Percentiles rank a stretch among this genome's conserved stretches.
These are phyloP conservation scores for Penicillium sp. DNA, from an alignment of 2,329 filamentous ascomycete species.

Conservation along the genomic window DNA sequence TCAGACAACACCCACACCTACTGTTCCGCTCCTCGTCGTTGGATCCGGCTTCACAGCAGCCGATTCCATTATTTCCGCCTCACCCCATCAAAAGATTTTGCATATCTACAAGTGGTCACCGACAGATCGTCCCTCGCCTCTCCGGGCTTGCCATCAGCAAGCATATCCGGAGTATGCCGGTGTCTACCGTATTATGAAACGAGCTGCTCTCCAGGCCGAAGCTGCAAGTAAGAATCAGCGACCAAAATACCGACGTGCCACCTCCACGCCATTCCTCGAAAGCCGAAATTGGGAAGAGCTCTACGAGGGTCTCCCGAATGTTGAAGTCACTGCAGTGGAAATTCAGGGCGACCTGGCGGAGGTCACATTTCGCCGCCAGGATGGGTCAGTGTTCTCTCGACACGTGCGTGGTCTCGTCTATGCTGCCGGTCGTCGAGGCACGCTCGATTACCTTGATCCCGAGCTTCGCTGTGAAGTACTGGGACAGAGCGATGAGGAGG, in stretches of 20 bases:
- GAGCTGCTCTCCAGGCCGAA: conserved; percentile 38
- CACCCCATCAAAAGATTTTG: conserved; percentile 44
- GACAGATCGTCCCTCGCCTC: conserved; percentile 52
- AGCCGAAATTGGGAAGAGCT: conserved; percentile 49
- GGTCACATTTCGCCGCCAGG: conserved; percentile 44
- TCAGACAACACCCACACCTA: conserved; percentile 25
- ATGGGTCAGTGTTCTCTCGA: conserved; percentile 46
- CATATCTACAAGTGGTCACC: conserved; percentile 61
- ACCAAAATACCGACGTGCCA: conserved; percentile 31
- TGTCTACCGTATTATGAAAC: conserved; percentile 59
- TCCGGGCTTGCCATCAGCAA: conserved; percentile 57
- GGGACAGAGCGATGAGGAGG: conserved; percentile 18
- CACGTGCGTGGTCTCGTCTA: conserved; percentile 52
- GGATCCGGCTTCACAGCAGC: conserved; percentile 62
- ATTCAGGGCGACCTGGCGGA: conserved; percentile 30
- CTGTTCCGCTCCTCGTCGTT: conserved; percentile 51
- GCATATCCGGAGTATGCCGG: conserved; percentile 61
- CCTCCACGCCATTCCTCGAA: conserved; percentile 46
- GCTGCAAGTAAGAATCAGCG: conserved; percentile 20
- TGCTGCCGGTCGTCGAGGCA: conserved; percentile 55
- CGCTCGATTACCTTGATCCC: conserved; percentile 50
- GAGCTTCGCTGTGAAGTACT: conserved; percentile 49
- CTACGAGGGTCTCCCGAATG: conserved; percentile 57
- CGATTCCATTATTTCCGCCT: conserved; percentile 56
- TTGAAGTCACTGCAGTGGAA: conserved; percentile 44